Conservation (phyloP, 1,284 basidiomycete genomes). For the Sporisorium iseilematis-ciliati region DNA sequence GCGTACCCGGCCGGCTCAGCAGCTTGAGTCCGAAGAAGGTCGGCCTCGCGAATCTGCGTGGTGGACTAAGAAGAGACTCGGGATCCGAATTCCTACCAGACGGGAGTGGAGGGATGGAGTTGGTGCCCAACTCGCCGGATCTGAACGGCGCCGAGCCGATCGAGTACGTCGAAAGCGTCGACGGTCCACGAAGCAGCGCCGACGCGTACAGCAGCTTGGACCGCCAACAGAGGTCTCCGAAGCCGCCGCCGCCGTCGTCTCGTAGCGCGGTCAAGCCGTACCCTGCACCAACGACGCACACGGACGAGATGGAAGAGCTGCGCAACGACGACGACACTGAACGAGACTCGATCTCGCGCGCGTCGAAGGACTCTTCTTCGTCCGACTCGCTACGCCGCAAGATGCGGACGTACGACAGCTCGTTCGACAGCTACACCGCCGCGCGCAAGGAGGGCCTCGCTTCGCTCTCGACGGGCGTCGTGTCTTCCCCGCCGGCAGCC, state of each 20-base stretch:
- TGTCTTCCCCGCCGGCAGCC: slow-evolving; percentile 13
- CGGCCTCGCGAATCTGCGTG: slow-evolving; percentile 26
- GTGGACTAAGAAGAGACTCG: slow-evolving; percentile 21
- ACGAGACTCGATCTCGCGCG: slow-evolving; percentile 23
- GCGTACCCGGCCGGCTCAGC: slow-evolving; percentile 38
- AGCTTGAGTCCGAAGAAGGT: slow-evolving; percentile 43
- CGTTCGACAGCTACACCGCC: background rate
- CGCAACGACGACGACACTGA: slow-evolving; percentile 11
- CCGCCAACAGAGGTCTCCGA: too few species aligned
- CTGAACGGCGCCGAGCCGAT: background rate
- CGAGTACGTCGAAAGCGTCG: background rate
- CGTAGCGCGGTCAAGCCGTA: too few species aligned
- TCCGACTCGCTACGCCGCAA: background rate
- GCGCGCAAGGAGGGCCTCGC: slow-evolving; percentile 9
- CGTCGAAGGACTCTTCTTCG: slow-evolving; percentile 12
- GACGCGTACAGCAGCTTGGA: slow-evolving; percentile 38
- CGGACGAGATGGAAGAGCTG: slow-evolving; percentile 21
- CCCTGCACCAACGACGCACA: slow-evolving; percentile 10
- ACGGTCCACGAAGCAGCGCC: slow-evolving; percentile 34
- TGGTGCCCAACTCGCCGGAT: slow-evolving; percentile 26
- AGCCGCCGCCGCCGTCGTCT: too few species aligned
- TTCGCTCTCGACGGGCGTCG: background rate
- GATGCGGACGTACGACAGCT: background rate
- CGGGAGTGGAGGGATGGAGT: slow-evolving; percentile 16
- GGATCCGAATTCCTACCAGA: slow-evolving; percentile 14